A percentile compares a stretch with the other conserved stretches of the same genome.
phyloP scores from a whole-genome alignment of 768 basidiomycete genomes.

The Tulasnella sp. region DNA sequence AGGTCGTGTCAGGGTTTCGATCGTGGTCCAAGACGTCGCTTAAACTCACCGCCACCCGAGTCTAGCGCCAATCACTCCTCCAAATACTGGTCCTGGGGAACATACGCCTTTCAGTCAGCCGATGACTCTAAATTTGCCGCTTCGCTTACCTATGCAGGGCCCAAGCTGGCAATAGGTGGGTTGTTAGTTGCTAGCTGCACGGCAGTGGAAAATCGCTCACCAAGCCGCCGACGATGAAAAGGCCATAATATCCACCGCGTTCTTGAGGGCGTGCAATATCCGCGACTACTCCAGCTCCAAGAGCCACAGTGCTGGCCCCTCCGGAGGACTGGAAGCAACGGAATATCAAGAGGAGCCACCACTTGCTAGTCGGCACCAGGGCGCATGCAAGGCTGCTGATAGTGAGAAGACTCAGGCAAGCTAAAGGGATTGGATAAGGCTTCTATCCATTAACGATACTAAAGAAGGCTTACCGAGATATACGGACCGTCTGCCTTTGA shows the following conservation, averaged over 20 bases:
- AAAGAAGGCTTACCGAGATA: slow-evolving; percentile 11
- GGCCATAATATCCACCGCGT: slow-evolving; percentile 63
- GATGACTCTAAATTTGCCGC: not conserved
- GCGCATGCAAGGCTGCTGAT: slow-evolving; percentile 55
- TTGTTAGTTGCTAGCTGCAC: not conserved
- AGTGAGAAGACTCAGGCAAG: slow-evolving; percentile 51
- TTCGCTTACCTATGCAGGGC: slow-evolving; percentile 28
- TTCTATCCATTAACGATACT: not conserved
- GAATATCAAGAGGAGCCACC: slow-evolving; percentile 72
- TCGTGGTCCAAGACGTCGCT: not conserved
- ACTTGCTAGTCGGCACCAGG: slow-evolving; percentile 43
- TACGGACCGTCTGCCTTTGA: slow-evolving; percentile 6
- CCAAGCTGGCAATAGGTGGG: slow-evolving; percentile 44
- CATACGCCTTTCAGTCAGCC: not conserved
- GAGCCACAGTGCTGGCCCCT: slow-evolving; percentile 64
- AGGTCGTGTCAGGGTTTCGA: not conserved
- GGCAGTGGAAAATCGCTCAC: not conserved
- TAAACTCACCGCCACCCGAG: not conserved
- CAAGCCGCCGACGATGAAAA: slow-evolving; percentile 19
- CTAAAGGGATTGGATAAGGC: slow-evolving; percentile 27
- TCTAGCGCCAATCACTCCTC: not conserved
- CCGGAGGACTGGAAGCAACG: slow-evolving; percentile 71
- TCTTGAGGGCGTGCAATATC: slow-evolving; percentile 67
- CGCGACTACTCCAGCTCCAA: slow-evolving; percentile 66
- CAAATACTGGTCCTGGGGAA: not conserved